phyloP scores from a whole-genome alignment of 139 green algal genomes.

The Bryopsis sp. region DNA sequence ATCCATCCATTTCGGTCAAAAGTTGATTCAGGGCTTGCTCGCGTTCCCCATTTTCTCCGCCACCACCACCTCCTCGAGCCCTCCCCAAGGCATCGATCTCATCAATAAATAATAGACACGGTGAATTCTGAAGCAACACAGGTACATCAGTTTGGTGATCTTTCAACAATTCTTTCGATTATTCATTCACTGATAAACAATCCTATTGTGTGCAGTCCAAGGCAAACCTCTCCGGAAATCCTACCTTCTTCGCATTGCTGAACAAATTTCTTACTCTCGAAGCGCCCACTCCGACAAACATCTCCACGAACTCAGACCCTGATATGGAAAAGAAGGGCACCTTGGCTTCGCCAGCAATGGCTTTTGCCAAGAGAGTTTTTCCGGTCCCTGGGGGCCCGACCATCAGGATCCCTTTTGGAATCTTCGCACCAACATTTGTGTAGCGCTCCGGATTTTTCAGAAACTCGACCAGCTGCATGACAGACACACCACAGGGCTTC shows the following conservation, averaged over 20 bases:
- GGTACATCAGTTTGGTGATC: too few species aligned
- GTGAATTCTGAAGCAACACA: too few species aligned
- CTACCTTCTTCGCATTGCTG: conserved; percentile 62
- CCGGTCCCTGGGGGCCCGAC: conserved; percentile 86
- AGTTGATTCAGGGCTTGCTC: conserved; percentile 92
- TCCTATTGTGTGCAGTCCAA: too few species aligned
- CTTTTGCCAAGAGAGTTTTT: conserved; percentile 90
- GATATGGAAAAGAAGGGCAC: conserved; percentile 96
- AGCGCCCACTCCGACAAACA: conserved; percentile 67
- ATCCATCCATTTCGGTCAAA: conserved; percentile 87
- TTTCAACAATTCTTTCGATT: too few species aligned
- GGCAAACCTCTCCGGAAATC: too few species aligned
- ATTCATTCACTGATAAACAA: too few species aligned
- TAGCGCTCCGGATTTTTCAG: conserved; percentile 41
- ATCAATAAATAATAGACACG: conserved; percentile 87
- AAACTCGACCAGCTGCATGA: conserved; percentile 43
- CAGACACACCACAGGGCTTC: too few species aligned
- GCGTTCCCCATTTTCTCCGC: conserved; percentile 16
- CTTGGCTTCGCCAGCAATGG: conserved; percentile 55
- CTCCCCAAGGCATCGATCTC: conserved; percentile 85
- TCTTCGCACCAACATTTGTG: conserved; percentile 40
- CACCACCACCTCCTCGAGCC: conserved; percentile 62
- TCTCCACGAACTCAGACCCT: conserved; percentile 81
- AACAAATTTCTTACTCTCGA: conserved; percentile 77
- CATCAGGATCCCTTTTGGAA: conserved; percentile 85